These are phyloP conservation scores for Salix caprea DNA, from an alignment of 345 rosid genomes.

Conservation along the genomic window DNA sequence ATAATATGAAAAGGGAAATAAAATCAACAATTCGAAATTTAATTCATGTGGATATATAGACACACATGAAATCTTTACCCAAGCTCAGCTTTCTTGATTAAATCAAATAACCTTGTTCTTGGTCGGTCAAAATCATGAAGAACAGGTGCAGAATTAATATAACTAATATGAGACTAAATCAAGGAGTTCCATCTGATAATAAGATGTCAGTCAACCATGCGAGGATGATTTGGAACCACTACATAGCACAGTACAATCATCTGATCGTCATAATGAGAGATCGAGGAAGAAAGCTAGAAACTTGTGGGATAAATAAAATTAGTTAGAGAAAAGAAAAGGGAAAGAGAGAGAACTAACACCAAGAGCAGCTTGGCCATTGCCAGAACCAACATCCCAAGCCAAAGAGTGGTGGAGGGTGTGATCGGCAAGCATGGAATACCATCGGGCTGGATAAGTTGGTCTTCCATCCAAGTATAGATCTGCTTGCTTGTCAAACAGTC, in stretches of 20 bases:
- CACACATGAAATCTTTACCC: too few species aligned
- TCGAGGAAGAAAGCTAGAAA: neutral
- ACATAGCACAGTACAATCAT: neutral
- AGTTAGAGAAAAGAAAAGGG: neutral
- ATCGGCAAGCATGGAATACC: conserved; percentile 55
- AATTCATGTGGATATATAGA: too few species aligned
- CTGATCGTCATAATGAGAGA: neutral
- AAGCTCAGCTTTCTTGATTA: too few species aligned
- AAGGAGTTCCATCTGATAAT: too few species aligned
- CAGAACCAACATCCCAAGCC: conserved; percentile 71
- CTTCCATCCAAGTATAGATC: conserved; percentile 53
- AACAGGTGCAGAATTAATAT: too few species aligned
- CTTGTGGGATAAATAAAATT: neutral
- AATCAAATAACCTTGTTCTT: neutral
- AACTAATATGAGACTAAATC: too few species aligned
- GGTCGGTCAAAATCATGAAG: too few species aligned
- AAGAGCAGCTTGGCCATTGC: conserved; percentile 70
- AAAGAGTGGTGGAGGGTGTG: conserved; percentile 40
- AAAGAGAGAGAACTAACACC: conserved; percentile 32
- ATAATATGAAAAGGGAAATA: too few species aligned
- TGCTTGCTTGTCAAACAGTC: conserved; percentile 36
- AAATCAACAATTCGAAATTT: too few species aligned
- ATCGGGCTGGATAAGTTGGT: conserved; percentile 49
- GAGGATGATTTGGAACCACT: too few species aligned
- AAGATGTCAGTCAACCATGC: too few species aligned